These are phyloP conservation scores for Rubia peregrina DNA, from an alignment of 305 asterid species.

Conservation along the genomic window DNA sequence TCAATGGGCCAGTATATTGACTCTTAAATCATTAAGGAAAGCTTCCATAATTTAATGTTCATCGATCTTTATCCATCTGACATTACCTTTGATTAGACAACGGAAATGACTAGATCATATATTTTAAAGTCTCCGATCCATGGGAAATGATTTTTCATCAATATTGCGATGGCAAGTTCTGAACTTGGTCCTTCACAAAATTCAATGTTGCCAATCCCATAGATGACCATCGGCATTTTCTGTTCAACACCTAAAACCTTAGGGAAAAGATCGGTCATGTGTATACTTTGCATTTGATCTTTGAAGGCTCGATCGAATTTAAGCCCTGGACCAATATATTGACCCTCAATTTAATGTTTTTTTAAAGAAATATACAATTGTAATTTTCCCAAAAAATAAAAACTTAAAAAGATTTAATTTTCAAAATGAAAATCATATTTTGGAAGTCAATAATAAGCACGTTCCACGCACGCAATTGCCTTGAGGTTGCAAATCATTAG, in stretches of 20 bases:
- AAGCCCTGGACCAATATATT: constrained; percentile 9
- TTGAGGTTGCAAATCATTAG: no score
- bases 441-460: no score
- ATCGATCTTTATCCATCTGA: constrained; percentile 9
- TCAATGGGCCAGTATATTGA: no score
- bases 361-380: no score
- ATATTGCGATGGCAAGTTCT: constrained; percentile 65
- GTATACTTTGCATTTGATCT: constrained; percentile 29
- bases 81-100: constrained; percentile 60
- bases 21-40: no score
- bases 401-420: no score
- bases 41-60: no score
- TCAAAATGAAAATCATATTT: no score
- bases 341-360: no score
- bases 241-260: constrained; percentile 43
- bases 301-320: constrained; percentile 35
- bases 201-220: constrained; percentile 73
- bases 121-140: constrained; percentile 75
- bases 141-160: constrained; percentile 54
- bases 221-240: constrained; percentile 62
- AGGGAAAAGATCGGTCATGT: constrained; percentile 25
- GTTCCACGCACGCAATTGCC: no score
- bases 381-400: no score
- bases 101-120: constrained; percentile 71
- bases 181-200: constrained; percentile 52